Evolutionary conservation across 768 basidiomycete species (phyloP).

Genomic region (Lactarius sp.): DNA sequence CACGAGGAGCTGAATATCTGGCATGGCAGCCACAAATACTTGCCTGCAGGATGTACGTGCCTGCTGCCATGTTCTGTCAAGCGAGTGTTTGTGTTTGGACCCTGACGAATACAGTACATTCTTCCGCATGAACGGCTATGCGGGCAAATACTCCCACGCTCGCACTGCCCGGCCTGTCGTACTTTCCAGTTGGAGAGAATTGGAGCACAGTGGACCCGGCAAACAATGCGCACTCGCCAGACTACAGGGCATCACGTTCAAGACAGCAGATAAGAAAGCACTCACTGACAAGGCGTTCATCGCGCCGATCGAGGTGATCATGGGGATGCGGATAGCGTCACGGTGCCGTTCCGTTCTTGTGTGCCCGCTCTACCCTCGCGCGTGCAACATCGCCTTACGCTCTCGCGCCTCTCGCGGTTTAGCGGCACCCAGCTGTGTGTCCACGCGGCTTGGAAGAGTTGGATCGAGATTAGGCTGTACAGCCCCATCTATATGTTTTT

Average conservation of each 20-base stretch:
- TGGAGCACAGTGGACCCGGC: too few relatives aligned
- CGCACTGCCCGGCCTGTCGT: too few relatives aligned
- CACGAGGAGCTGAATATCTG: conserved; percentile 63
- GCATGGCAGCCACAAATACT: conserved; percentile 84
- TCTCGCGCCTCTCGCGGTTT: conserved; percentile 88
- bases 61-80: background rate
- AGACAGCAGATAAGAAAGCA: conserved; percentile 83
- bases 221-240: too few relatives aligned
- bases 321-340: conserved; percentile 70
- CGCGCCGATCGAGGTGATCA: conserved; percentile 75
- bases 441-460: conserved; percentile 61
- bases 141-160: conserved; percentile 79
- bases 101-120: conserved; percentile 29
- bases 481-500: conserved; percentile 73
- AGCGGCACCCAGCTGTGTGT: conserved; percentile 84
- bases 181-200: too few relatives aligned
- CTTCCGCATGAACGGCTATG: conserved; percentile 68
- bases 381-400: conserved; percentile 70
- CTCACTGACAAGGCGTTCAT: conserved; percentile 71
- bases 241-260: conserved; percentile 58
- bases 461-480: conserved; percentile 78
- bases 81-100: too few relatives aligned
- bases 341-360: conserved; percentile 53
- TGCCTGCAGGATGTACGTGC: conserved; percentile 69
- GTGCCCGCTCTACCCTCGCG: conserved; percentile 46